A percentile compares a stretch with the other conserved stretches of the same genome.
phyloP scores from a whole-genome alignment of 352 stramenopile genomes.

The Globisporangium acanthophoron region DNA sequence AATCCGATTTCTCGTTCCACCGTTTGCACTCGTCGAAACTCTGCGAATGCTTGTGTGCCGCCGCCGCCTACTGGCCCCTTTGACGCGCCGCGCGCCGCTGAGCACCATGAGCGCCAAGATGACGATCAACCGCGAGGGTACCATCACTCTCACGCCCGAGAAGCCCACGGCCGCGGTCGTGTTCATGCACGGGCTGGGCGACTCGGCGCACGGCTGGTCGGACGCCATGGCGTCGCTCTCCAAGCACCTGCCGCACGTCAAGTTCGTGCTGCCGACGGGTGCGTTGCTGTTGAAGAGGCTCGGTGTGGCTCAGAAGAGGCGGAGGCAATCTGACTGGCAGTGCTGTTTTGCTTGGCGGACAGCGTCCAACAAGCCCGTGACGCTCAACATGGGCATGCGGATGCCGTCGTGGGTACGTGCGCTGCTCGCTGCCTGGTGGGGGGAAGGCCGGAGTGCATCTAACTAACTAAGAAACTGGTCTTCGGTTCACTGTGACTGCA shows the following conservation, averaged over 20 bases:
- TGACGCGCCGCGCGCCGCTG: too few relatives aligned
- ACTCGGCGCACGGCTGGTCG: slow-evolving; percentile 86
- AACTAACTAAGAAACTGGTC: too few relatives aligned
- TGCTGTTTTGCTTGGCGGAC: not conserved
- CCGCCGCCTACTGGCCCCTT: too few relatives aligned
- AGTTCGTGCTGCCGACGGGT: slow-evolving; percentile 76
- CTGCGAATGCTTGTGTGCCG: too few relatives aligned
- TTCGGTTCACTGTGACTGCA: slow-evolving; percentile 8
- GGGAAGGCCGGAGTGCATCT: too few relatives aligned
- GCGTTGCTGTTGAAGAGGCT: not conserved
- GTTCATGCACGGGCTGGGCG: slow-evolving; percentile 90
- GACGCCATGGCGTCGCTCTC: slow-evolving; percentile 54
- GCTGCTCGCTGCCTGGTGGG: not conserved
- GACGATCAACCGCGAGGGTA: slow-evolving; percentile 17
- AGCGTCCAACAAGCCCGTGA: slow-evolving; percentile 88
- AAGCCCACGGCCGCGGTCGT: slow-evolving; percentile 36
- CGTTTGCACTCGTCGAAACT: too few relatives aligned
- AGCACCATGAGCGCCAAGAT: slow-evolving; percentile 14
- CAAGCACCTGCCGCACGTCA: slow-evolving; percentile 58
- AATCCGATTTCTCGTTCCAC: too few relatives aligned
- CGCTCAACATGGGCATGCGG: slow-evolving; percentile 92
- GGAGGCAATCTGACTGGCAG: not conserved
- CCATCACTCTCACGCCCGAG: slow-evolving; percentile 24
- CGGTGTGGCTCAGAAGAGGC: not conserved
- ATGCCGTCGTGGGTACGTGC: slow-evolving; percentile 89